Evolutionary conservation across 2,329 filamentous ascomycete species (phyloP).

Genomic region (Penicillium occitanis): DNA sequence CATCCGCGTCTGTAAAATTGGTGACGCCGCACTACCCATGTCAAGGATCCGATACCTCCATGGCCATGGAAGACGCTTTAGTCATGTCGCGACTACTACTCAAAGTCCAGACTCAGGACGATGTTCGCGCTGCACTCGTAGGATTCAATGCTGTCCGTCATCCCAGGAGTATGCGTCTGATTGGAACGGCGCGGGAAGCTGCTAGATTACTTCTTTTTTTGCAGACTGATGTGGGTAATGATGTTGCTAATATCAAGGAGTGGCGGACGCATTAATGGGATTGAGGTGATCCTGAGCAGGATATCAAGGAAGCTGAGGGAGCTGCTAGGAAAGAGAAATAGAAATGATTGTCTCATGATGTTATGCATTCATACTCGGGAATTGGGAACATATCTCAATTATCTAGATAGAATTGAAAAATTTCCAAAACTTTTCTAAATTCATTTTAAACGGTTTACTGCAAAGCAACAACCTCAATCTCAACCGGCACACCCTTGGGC

Average conservation of each 20-base stretch:
- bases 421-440: too few relatives aligned
- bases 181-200: neutral
- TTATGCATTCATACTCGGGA: neutral
- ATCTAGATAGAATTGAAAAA: neutral
- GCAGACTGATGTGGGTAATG: neutral
- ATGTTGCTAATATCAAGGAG: too few relatives aligned
- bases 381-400: neutral
- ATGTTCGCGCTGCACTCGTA: neutral
- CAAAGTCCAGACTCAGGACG: neutral
- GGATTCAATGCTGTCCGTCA: neutral
- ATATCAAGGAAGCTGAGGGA: neutral
- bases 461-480: slow-evolving; percentile 65
- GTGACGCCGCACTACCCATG: neutral
- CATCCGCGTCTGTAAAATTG: too few relatives aligned
- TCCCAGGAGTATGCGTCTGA: neutral
- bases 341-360: neutral
- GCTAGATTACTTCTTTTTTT: neutral
- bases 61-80: neutral
- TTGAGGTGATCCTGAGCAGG: neutral
- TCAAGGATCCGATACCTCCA: neutral
- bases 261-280: neutral
- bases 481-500: slow-evolving; percentile 63
- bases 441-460: slow-evolving; percentile 28
- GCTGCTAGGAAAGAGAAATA: neutral
- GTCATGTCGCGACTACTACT: neutral